Conservation (phyloP, 169 alveolate genomes). For the Plasmodium falciparum region DNA sequence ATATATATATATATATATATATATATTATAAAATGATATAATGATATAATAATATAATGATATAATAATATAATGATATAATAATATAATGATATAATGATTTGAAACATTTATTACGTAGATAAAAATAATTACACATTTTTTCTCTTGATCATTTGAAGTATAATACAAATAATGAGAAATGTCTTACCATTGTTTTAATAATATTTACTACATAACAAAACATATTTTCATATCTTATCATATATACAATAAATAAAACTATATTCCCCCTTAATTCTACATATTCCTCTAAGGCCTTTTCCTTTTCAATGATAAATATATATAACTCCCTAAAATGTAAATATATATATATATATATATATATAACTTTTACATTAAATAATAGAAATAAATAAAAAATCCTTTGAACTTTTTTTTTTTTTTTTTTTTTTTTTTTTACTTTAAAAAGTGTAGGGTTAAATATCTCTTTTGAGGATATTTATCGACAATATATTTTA, state of each 20-base stretch:
- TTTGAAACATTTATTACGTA: background rate
- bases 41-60: background rate
- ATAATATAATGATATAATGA: no score
- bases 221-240: conserved; percentile 73
- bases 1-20: background rate
- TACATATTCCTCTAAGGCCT: conserved; percentile 53
- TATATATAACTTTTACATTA: background rate
- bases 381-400: background rate
- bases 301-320: conserved; percentile 56
- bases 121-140: background rate
- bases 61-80: background rate
- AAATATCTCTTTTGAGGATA: conserved; percentile 69
- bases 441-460: conserved; percentile 59
- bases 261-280: conserved; percentile 56
- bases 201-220: conserved; percentile 46
- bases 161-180: background rate
- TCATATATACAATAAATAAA: conserved; percentile 49
- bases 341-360: background rate
- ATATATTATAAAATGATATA: background rate
- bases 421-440: background rate
- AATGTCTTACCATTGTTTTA: conserved; percentile 64
- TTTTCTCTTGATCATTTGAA: background rate
- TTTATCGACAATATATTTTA: conserved; percentile 62
- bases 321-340: conserved; percentile 51
- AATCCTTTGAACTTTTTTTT: no score